phyloP scores from a whole-genome alignment of 1,284 basidiomycete species.

The Microbotryum silenes-acaulis region DNA sequence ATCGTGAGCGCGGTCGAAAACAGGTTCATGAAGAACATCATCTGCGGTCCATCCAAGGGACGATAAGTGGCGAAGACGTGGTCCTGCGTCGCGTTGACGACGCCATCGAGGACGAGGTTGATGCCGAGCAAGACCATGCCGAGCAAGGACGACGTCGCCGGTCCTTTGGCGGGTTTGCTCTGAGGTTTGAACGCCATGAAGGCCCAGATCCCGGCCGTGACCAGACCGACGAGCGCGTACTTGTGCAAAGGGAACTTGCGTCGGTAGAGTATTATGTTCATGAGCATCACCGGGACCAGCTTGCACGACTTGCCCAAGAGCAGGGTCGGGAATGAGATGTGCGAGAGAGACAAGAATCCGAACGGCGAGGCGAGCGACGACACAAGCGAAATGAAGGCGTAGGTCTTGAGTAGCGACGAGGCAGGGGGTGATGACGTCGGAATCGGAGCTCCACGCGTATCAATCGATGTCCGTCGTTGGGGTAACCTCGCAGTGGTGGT shows the following conservation, averaged over 20 bases:
- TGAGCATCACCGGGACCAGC: constrained; percentile 89
- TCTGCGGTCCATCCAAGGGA: constrained; percentile 82
- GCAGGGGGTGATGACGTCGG: neutral
- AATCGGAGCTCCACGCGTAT: no score
- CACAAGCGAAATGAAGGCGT: constrained; percentile 75
- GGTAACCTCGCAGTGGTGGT: no score
- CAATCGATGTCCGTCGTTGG: no score
- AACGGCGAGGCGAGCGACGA: constrained; percentile 90
- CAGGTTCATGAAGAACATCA: constrained; percentile 98
- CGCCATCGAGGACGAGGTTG: constrained; percentile 86
- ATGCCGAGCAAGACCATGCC: constrained; percentile 64
- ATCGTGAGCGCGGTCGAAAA: constrained; percentile 59
- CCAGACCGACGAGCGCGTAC: constrained; percentile 74
- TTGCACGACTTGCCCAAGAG: constrained; percentile 98
- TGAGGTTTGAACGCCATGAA: constrained; percentile 70
- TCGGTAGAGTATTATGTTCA: constrained; percentile 71
- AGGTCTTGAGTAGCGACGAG: constrained; percentile 53
- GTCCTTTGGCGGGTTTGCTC: constrained; percentile 34
- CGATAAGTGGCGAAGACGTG: constrained; percentile 73
- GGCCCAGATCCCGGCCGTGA: constrained; percentile 84
- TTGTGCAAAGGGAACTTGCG: constrained; percentile 80
- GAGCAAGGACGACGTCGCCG: constrained; percentile 46
- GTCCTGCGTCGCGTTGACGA: constrained; percentile 96
- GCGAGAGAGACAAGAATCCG: constrained; percentile 84
- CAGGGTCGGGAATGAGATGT: constrained; percentile 98